Evolutionary conservation across 345 rosid genomes (phyloP).

Genomic region (Euphorbia tirucalli): DNA sequence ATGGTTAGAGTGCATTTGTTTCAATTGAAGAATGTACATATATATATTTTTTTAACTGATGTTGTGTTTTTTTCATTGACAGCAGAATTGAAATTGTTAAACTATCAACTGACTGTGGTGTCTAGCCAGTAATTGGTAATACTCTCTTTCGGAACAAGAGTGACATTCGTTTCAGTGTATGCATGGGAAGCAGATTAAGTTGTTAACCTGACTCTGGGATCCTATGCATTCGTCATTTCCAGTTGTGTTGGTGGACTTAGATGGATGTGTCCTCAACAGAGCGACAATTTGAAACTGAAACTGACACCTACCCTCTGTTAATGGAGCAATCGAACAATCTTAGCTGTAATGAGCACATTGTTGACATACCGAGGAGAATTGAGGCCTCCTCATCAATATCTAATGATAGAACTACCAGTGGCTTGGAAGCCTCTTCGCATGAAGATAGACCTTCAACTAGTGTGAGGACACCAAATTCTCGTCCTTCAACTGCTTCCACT

Average conservation of each 20-base stretch:
- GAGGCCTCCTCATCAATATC: constrained; percentile 49
- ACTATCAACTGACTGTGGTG: constrained; percentile 20
- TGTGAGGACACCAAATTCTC: constrained; percentile 37
- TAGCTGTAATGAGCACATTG: constrained; percentile 53
- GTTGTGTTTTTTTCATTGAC: constrained; percentile 18
- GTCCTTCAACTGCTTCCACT: constrained; percentile 43
- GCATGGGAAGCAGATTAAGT: constrained; percentile 5
- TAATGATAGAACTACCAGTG: constrained; percentile 55
- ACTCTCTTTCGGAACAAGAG: constrained; percentile 6
- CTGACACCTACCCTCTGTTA: constrained; percentile 47
- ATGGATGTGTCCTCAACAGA: constrained; percentile 75
- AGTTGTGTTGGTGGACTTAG: constrained; percentile 43
- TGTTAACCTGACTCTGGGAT: constrained; percentile 22
- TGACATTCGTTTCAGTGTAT: neutral
- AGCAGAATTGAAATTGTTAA: constrained; percentile 26
- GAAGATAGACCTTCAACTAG: constrained; percentile 51
- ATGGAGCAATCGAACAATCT: constrained; percentile 67
- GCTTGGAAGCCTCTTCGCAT: constrained; percentile 44
- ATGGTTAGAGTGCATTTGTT: neutral
- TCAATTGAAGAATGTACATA: neutral
- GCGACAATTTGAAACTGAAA: constrained; percentile 41
- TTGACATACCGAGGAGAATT: constrained; percentile 48
- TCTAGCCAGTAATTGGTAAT: constrained; percentile 14
- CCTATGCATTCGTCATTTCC: constrained; percentile 44
- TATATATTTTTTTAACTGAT: constrained; percentile 19